phyloP scores from a whole-genome alignment of 208 protist genomes.

The Acanthamoeba rhysodes region DNA sequence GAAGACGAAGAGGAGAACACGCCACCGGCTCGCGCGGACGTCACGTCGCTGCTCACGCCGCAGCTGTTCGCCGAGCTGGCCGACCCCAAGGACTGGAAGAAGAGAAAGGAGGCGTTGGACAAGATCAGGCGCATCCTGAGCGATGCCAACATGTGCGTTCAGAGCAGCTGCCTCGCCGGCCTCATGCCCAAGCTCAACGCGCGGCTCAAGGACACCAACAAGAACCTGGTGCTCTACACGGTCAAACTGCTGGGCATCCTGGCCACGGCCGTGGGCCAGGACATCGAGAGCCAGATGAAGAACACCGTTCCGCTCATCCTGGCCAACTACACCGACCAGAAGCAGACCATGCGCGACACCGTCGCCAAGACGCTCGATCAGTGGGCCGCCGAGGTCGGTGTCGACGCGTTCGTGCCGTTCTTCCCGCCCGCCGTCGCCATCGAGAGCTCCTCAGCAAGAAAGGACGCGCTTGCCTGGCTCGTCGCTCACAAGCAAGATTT shows the following conservation, averaged over 20 bases:
- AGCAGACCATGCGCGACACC: slow-evolving; percentile 73
- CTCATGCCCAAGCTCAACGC: slow-evolving; percentile 69
- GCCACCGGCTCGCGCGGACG: slow-evolving; percentile 21
- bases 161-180: slow-evolving; percentile 50
- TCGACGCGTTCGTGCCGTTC: slow-evolving; percentile 56
- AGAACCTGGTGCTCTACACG: slow-evolving; percentile 78
- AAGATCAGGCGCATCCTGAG: slow-evolving; percentile 60
- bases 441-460: slow-evolving; percentile 32
- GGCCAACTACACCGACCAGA: slow-evolving; percentile 75
- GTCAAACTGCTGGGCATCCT: slow-evolving; percentile 74
- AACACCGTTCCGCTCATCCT: slow-evolving; percentile 4
- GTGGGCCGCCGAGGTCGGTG: slow-evolving; percentile 37
- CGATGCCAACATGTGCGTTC: slow-evolving; percentile 56
- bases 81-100: slow-evolving; percentile 81
- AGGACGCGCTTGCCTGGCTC: slow-evolving; percentile 53
- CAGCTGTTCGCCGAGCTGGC: slow-evolving; percentile 61
- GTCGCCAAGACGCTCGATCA: slow-evolving; percentile 59
- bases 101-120: slow-evolving; percentile 77
- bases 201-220: slow-evolving; percentile 81
- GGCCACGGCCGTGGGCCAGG: slow-evolving; percentile 71
- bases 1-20: slow-evolving; percentile 22
- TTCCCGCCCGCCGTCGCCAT: slow-evolving; percentile 19
- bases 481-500: slow-evolving; percentile 1
- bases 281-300: slow-evolving; percentile 38
- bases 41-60: slow-evolving; percentile 6